Evolutionary conservation across 345 rosid genomes (phyloP).

Genomic region (Eucalyptus sp.): DNA sequence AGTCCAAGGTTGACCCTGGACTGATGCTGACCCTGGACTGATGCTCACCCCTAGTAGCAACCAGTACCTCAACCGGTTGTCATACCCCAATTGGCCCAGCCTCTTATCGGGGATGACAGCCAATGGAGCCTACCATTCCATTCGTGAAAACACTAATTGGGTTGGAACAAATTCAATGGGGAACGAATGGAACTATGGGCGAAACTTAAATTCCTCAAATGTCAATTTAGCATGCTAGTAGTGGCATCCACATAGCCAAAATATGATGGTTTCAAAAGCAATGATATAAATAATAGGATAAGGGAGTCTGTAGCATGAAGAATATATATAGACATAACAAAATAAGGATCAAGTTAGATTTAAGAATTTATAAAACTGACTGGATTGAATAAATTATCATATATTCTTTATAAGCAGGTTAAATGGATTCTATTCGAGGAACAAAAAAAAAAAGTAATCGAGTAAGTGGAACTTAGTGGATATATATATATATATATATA

Average conservation of each 20-base stretch:
- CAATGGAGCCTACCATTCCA: not conserved
- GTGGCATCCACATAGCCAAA: not conserved
- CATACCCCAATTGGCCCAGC: no score
- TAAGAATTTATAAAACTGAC: not conserved
- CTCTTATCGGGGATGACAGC: no score
- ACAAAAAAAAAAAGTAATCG: fast-evolving
- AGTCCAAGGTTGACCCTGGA: no score
- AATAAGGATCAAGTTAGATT: not conserved
- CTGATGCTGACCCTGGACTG: no score
- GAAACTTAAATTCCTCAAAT: constrained; percentile 74
- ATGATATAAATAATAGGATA: not conserved
- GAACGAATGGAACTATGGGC: not conserved
- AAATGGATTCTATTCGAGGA: fast-evolving
- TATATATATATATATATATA: no score
- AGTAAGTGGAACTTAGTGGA: no score
- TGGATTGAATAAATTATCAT: not conserved
- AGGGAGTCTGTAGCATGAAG: not conserved
- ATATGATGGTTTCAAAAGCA: not conserved
- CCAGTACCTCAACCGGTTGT: no score
- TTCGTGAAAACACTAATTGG: not conserved
- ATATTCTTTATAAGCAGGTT: not conserved
- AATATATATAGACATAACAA: not conserved
- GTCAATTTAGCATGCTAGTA: constrained; percentile 20
- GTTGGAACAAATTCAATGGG: not conserved
- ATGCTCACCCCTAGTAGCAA: no score